These are phyloP conservation scores for Mucor lusitanicus DNA, from an alignment of 371 early-diverging fungal genomes.

Conservation along the genomic window DNA sequence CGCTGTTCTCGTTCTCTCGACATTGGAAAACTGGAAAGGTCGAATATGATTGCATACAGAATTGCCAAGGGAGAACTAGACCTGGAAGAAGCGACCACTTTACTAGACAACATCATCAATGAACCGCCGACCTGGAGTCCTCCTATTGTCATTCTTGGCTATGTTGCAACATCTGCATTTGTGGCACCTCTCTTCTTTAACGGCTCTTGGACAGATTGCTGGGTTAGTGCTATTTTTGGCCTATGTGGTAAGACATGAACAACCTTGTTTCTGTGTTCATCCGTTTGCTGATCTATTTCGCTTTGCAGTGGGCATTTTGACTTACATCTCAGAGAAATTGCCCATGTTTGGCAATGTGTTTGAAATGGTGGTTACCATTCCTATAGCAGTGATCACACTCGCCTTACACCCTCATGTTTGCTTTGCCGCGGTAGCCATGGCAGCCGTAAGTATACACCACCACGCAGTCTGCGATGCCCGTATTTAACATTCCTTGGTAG, in stretches of 20 bases:
- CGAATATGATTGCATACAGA: slow-evolving; percentile 55
- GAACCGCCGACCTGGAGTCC: slow-evolving; percentile 53
- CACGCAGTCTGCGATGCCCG: no score
- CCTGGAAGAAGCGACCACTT: slow-evolving; percentile 56
- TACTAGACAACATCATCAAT: slow-evolving; percentile 59
- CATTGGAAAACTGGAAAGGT: slow-evolving; percentile 61
- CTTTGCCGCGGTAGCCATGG: slow-evolving; percentile 59
- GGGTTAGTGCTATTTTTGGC: slow-evolving; percentile 65
- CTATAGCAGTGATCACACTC: slow-evolving; percentile 60
- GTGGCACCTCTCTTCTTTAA: slow-evolving; percentile 66
- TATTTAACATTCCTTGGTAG: no score
- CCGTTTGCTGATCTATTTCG: not conserved
- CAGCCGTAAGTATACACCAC: slow-evolving; percentile 34
- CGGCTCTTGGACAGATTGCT: slow-evolving; percentile 62
- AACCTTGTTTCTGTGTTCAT: not conserved
- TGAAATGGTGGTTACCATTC: slow-evolving; percentile 63
- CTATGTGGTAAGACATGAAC: slow-evolving; percentile 31
- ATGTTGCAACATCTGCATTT: slow-evolving; percentile 58
- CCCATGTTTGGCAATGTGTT: slow-evolving; percentile 67
- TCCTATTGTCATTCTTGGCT: slow-evolving; percentile 53
- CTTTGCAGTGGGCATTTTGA: slow-evolving; percentile 52
- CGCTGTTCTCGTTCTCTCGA: slow-evolving; percentile 58
- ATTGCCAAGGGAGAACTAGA: slow-evolving; percentile 49
- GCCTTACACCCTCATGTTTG: slow-evolving; percentile 53
- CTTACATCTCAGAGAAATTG: slow-evolving; percentile 61